Evolutionary conservation across 2,329 filamentous ascomycete species (phyloP), one percentile per base, ranked within the genome.

Genomic region (Teratosphaeria nubilosa): DNA sequence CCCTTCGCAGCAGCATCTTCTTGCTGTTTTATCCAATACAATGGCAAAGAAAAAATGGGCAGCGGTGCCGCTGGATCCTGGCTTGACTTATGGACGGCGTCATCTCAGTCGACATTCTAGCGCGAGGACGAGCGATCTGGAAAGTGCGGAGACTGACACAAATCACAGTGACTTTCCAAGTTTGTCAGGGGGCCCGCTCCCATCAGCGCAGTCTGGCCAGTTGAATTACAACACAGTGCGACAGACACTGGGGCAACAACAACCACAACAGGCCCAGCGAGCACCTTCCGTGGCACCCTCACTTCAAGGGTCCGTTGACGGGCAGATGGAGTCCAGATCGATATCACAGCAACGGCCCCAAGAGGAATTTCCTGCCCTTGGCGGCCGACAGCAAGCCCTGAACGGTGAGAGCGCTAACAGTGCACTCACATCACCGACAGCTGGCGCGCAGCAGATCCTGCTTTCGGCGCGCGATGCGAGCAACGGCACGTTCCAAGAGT

Each of bases 321-420:
- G 77, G 34, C 79, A 51, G 41, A n/a, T 53, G 13, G 51, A 53
- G 14, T 30, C 25, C 51, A 53, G 41, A 20, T 20, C 41, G 20
- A 25, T 45, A 37, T 56, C 56, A 22, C 51, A 48, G 22, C 51
- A 82, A 67, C 62, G 63, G 75, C 75, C 53, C 76, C 80, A 65
- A 53, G 81, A 84, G 16, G 82, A 84, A 56, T 85, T 84, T 59
- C 81, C 82, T 59, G 81, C 82, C n/a, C 70, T 85, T 54, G 78
- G 80, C 56, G 78, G 80, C 14, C 37, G 22, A 10, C 27, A 37
- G 53, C 78, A 78, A 57, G 70, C 41, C 20, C n/a, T 74, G 22
- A 74, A 77, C 53, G 74, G 75, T 53, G 80, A 82, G n/a, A 70
- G 65, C 14, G 56, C 67, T 24, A 61, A 56, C 37, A 65, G 63